phyloP scores from a whole-genome alignment of 2,329 filamentous ascomycete genomes.

The Lachnellula hyalina region DNA sequence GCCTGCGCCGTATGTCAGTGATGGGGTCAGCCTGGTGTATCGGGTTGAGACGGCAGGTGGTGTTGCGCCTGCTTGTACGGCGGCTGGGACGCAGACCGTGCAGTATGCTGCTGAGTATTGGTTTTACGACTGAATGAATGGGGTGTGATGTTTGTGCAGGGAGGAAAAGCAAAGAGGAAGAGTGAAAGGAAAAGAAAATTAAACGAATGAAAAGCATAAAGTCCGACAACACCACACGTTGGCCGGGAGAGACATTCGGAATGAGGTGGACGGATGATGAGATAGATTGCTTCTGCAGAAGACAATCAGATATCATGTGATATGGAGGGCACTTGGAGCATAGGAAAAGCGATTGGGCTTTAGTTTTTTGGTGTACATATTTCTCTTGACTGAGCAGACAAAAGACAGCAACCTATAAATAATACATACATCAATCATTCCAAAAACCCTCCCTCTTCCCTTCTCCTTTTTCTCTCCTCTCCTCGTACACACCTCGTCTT shows the following conservation, averaged over 20 bases:
- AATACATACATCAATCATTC: neutral
- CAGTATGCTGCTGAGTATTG: constrained; percentile 29
- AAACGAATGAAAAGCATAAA: too few species aligned
- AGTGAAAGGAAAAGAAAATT: too few species aligned
- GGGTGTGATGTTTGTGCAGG: too few species aligned
- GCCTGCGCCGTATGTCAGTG: constrained; percentile 11
- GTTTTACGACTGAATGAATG: constrained; percentile 19
- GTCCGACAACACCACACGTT: neutral
- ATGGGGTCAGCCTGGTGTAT: constrained; percentile 23
- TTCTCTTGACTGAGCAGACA: neutral
- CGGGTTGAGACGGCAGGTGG: constrained; percentile 30
- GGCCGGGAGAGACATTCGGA: neutral
- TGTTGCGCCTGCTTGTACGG: constrained; percentile 14
- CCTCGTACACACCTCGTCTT: too few species aligned
- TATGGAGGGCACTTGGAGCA: neutral
- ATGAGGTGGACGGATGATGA: neutral
- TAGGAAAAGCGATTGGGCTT: neutral
- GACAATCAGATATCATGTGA: too few species aligned
- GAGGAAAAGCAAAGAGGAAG: too few species aligned
- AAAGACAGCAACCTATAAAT: too few species aligned
- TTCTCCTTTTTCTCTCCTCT: too few species aligned
- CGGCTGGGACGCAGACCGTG: constrained; percentile 12
- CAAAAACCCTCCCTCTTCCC: too few species aligned
- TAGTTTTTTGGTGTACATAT: neutral
- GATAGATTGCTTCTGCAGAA: neutral